Conservation (phyloP, 768 basidiomycete genomes). For the Lactarius vividus region DNA sequence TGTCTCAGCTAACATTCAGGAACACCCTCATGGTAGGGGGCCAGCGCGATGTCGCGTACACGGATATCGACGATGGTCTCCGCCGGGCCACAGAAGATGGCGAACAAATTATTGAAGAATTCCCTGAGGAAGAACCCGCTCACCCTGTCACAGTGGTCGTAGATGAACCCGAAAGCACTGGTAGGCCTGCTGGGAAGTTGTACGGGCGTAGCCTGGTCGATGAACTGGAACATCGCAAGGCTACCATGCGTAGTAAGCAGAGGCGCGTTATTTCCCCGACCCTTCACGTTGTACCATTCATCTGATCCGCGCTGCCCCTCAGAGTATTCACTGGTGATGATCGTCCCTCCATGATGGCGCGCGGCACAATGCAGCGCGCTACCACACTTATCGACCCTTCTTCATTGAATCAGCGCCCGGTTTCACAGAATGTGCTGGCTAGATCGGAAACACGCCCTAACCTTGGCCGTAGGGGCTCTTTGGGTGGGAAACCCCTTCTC, state of each 20-base stretch:
- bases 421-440: conserved; percentile 41
- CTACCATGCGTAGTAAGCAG: conserved; percentile 76
- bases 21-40: conserved; percentile 73
- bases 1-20: conserved; percentile 85
- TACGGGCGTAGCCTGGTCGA: conserved; percentile 91
- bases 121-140: conserved; percentile 34
- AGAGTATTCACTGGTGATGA: conserved; percentile 89
- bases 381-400: conserved; percentile 76
- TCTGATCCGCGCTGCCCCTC: conserved; percentile 7
- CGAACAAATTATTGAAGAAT: conserved; percentile 60
- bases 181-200: conserved; percentile 74
- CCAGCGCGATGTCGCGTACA: conserved; percentile 57
- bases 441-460: conserved; percentile 44
- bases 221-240: conserved; percentile 80
- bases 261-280: conserved; percentile 49
- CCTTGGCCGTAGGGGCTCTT: conserved; percentile 49
- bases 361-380: conserved; percentile 50
- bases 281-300: conserved; percentile 1
- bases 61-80: conserved; percentile 57
- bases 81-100: conserved; percentile 77
- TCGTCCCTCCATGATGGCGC: conserved; percentile 91
- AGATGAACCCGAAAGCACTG: conserved; percentile 27
- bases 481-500: conserved; percentile 60
- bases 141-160: conserved; percentile 34
- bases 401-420: conserved; percentile 50